phyloP scores from a whole-genome alignment of 1,284 basidiomycete genomes.

The Phaffia rhodozyma region DNA sequence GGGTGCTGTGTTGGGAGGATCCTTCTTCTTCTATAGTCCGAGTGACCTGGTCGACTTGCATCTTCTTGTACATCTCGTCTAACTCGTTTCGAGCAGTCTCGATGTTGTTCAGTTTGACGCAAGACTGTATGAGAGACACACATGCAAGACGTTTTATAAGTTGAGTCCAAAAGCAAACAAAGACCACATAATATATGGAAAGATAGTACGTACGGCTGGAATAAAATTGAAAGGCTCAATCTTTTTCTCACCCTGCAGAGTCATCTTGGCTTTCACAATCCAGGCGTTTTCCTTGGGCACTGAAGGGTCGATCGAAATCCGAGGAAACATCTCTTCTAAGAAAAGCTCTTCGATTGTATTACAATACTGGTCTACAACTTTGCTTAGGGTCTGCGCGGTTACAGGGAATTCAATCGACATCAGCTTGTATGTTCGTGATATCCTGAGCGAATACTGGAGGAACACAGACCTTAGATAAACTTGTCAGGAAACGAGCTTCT shows the following conservation, averaged over 20 bases:
- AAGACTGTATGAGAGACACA: slow-evolving; percentile 45
- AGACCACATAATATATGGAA: background rate
- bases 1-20: slow-evolving; percentile 28
- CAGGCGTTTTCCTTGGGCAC: slow-evolving; percentile 74
- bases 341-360: slow-evolving; percentile 76
- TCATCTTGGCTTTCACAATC: slow-evolving; percentile 81
- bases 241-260: slow-evolving; percentile 68
- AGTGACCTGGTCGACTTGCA: slow-evolving; percentile 80
- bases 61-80: slow-evolving; percentile 84
- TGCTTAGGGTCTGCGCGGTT: slow-evolving; percentile 61
- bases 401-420: background rate
- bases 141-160: background rate
- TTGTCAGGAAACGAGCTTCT: slow-evolving; percentile 79
- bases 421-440: background rate
- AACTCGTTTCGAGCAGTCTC: slow-evolving; percentile 80
- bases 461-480: slow-evolving; percentile 57
- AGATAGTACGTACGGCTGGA: slow-evolving; percentile 41
- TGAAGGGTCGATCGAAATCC: slow-evolving; percentile 51
- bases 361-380: slow-evolving; percentile 87
- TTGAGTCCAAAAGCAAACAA: background rate
- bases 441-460: too few relatives aligned
- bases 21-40: slow-evolving; percentile 38
- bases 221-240: slow-evolving; percentile 84
- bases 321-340: slow-evolving; percentile 85
- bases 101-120: slow-evolving; percentile 96